phyloP scores from a whole-genome alignment of 2,329 filamentous ascomycete species.

The Hypoxylon sp. region DNA sequence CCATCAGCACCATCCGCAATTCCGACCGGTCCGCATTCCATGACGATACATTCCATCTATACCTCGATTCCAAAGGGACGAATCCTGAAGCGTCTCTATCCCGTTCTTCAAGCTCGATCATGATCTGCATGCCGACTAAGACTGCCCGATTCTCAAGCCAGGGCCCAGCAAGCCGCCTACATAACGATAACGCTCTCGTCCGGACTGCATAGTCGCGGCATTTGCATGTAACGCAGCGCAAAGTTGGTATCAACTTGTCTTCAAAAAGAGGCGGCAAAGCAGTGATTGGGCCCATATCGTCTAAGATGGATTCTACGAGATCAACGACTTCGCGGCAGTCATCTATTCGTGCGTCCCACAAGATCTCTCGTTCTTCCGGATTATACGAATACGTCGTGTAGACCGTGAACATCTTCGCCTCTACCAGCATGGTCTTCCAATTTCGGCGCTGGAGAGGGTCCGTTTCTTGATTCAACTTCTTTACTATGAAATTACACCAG shows the following conservation, averaged over 20 bases:
- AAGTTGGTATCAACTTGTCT: constrained; percentile 33
- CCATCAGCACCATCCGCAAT: constrained; percentile 27
- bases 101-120: constrained; percentile 34
- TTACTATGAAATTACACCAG: constrained; percentile 29
- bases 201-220: constrained; percentile 30
- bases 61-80: constrained; percentile 26
- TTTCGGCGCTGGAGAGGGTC: constrained; percentile 15
- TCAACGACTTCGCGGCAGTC: constrained; percentile 28
- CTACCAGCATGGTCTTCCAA: constrained; percentile 34
- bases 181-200: constrained; percentile 31
- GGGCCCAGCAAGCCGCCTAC: constrained; percentile 24
- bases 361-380: constrained; percentile 20
- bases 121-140: constrained; percentile 19
- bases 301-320: constrained; percentile 24
- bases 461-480: constrained; percentile 24
- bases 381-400: constrained; percentile 17
- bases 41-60: constrained; percentile 29
- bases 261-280: constrained; percentile 36
- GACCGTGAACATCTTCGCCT: constrained; percentile 36
- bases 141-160: constrained; percentile 36
- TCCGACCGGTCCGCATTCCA: constrained; percentile 39
- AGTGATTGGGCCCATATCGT: constrained; percentile 2
- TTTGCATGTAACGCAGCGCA: constrained; percentile 29
- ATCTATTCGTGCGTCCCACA: constrained; percentile 32
- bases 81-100: constrained; percentile 24